Evolutionary conservation across 495 filamentous ascomycete genomes (phyloP), one percentile per base, ranked within the genome.

Genomic region (Daldinia bambusicola): DNA sequence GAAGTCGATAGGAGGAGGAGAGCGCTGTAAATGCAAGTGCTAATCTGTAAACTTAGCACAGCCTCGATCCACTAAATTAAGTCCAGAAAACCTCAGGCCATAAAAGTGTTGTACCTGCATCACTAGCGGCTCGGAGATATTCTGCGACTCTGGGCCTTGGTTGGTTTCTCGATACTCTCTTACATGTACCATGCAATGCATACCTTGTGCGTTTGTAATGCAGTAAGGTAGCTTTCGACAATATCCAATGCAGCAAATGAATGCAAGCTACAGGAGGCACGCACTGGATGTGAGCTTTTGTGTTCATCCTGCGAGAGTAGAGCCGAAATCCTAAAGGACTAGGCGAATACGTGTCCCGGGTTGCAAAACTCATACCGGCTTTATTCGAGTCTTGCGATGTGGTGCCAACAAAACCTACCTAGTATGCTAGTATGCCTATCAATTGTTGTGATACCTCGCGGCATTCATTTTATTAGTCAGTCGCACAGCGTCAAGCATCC

Each of bases 101-200:
- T 32, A 53, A 12, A 12, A 26, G 8, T 32, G 26, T 59, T n/a
- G 68, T 70, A 71, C 68, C 62, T 66, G 68, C 67, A 59, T 70
- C 36, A 14, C 51, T 71, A 71, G 62, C 57, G 68, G 57, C 45
- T 71, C 68, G 68, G 68, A 66, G 68, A 71, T 66, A 59, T 71
- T 53, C 62, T 66, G 62, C 68, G 62, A 66, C 68, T 61, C 40
- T 66, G 62, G 61, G 36, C 55, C 55, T 63, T 64, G 61, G 61
- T 64, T 64, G 61, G 67, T 31, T 65, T 59, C 55, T 55, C 45
- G 31, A 60, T 58, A 53, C 18, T 45, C 3, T 32, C 8, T 0
- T 22, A 41, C 16, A 30, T 58, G 55, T 37, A 41, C 37, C 37
- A 40, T 59, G 37, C 55, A 59, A 43, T 57, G 55, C 55, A 57